Percentiles rank a stretch among this genome's conserved stretches.
These are phyloP conservation scores for Auricularia sp. DNA, from an alignment of 768 basidiomycete species.

Conservation along the genomic window DNA sequence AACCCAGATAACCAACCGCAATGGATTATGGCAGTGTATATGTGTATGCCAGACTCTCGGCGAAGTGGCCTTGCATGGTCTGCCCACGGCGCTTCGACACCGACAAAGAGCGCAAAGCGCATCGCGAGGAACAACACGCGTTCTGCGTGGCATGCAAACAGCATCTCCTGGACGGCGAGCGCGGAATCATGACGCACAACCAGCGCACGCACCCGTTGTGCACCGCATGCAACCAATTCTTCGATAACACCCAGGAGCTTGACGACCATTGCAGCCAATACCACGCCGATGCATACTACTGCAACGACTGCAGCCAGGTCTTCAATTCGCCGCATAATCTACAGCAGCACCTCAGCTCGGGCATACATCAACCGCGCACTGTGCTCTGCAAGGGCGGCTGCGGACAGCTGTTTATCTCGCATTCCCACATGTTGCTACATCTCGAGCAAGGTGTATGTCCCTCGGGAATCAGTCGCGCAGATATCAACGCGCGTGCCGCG, in stretches of 20 bases:
- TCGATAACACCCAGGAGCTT: conserved; percentile 29
- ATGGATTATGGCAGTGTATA: too few species aligned
- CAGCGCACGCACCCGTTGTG: conserved; percentile 20
- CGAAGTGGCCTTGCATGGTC: too few species aligned
- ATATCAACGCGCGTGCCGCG: conserved; percentile 31
- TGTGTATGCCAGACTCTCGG: too few species aligned
- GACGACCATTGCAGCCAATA: not conserved
- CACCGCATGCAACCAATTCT: conserved; percentile 37
- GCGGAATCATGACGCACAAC: too few species aligned
- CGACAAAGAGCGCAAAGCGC: too few species aligned
- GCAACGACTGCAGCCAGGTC: not conserved
- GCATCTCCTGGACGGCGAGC: too few species aligned
- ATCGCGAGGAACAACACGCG: too few species aligned
- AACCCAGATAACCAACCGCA: too few species aligned
- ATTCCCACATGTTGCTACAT: conserved; percentile 48
- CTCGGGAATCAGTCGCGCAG: conserved; percentile 35
- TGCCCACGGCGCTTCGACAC: too few species aligned
- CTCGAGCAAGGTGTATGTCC: conserved; percentile 49
- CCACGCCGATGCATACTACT: not conserved
- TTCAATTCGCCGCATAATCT: not conserved
- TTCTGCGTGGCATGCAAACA: too few species aligned
- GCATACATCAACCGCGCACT: conserved; percentile 31
- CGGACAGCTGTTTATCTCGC: conserved; percentile 35
- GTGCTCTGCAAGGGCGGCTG: conserved; percentile 33
- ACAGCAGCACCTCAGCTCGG: conserved; percentile 41